Evolutionary conservation across 2,329 filamentous ascomycete genomes (phyloP).

Genomic region (Elsinoe perseae): DNA sequence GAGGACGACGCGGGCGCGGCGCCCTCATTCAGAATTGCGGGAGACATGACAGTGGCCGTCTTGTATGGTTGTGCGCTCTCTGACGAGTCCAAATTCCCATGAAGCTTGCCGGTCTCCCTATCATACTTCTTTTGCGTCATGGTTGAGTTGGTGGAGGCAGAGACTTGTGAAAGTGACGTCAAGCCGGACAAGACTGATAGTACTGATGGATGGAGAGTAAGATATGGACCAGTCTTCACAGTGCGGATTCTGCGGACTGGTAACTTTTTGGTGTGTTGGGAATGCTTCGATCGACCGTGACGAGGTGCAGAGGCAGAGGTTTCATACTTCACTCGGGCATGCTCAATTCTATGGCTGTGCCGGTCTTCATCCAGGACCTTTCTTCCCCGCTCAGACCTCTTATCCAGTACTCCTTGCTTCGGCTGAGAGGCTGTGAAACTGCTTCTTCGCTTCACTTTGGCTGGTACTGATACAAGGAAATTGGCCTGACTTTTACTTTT

Average conservation of each 20-base stretch:
- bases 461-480: neutral
- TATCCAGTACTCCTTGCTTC: neutral
- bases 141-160: neutral
- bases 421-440: neutral
- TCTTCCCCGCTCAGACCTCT: neutral
- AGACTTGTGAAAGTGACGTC: neutral
- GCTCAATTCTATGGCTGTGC: neutral
- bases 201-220: neutral
- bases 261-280: neutral
- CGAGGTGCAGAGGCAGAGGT: neutral
- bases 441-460: neutral
- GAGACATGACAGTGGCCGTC: neutral
- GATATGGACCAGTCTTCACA: neutral
- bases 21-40: neutral
- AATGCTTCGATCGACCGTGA: neutral
- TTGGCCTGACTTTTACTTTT: conserved; percentile 10
- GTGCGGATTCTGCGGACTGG: neutral
- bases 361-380: neutral
- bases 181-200: conserved; percentile 1
- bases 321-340: neutral
- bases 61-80: neutral
- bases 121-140: conserved; percentile 12
- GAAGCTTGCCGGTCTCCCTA: neutral
- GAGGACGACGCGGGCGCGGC: neutral
- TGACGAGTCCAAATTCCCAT: neutral